Percentiles rank a stretch among this genome's conserved stretches.
These are phyloP conservation scores for Cyberlindnera amylophila DNA, from an alignment of 805 yeast genomes.

Conservation along the genomic window DNA sequence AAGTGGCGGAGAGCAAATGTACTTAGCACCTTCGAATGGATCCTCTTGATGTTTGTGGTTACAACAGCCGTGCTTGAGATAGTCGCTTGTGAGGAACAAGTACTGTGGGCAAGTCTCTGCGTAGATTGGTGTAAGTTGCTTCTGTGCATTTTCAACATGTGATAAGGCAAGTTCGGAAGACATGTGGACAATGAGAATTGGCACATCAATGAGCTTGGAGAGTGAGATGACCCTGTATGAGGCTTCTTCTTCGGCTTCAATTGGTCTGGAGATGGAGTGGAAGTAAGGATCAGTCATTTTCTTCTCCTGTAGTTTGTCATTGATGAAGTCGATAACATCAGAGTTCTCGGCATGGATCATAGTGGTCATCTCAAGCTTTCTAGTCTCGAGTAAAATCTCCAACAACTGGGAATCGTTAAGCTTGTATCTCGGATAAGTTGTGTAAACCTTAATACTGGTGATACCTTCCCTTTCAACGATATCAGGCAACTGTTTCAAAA, in stretches of 20 bases:
- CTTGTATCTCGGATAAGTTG: constrained; percentile 42
- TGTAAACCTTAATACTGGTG: constrained; percentile 33
- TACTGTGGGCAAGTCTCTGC: constrained; percentile 53
- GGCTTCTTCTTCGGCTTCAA: constrained; percentile 46
- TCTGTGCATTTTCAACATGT: constrained; percentile 42
- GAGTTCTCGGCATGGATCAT: constrained; percentile 53
- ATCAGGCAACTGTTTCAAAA: constrained; percentile 32
- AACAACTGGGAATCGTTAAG: constrained; percentile 39
- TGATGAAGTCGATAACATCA: constrained; percentile 40
- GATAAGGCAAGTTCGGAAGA: constrained; percentile 39
- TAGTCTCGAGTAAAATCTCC: constrained; percentile 35
- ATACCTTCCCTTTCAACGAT: constrained; percentile 28
- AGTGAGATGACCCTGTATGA: constrained; percentile 43
- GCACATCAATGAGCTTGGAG: constrained; percentile 41
- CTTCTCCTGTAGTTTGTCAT: constrained; percentile 36
- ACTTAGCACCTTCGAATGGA: constrained; percentile 44
- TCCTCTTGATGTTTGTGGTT: constrained; percentile 29
- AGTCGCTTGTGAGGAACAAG: constrained; percentile 39
- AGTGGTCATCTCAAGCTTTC: constrained; percentile 41
- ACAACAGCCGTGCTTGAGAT: constrained; percentile 28
- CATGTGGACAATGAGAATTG: constrained; percentile 46
- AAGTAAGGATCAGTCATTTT: constrained; percentile 39
- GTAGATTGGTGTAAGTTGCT: constrained; percentile 37
- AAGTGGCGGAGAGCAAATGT: constrained; percentile 48
- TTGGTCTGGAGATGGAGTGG: constrained; percentile 44